Conservation (phyloP, 208 protist species). For the Porcisia hertigi region DNA sequence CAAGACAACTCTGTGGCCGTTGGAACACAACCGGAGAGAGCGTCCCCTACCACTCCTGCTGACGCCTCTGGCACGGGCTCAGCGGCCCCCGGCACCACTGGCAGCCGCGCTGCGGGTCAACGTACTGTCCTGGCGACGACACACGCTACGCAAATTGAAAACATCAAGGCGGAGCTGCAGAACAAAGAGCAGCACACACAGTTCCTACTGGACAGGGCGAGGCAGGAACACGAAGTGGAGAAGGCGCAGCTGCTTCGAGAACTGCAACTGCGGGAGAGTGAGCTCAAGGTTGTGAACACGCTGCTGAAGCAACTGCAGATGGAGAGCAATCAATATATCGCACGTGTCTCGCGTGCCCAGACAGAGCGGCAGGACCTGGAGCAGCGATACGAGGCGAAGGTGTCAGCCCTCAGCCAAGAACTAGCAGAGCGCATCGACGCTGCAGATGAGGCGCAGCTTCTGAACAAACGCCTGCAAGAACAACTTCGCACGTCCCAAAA, state of each 20-base stretch:
- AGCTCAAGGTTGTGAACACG: constrained; percentile 54
- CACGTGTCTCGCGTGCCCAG: constrained; percentile 43
- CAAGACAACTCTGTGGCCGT: neutral
- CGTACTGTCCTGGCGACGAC: constrained; percentile 17
- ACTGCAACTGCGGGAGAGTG: constrained; percentile 61
- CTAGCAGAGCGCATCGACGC: constrained; percentile 46
- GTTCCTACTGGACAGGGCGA: constrained; percentile 25
- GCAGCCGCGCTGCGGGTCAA: constrained; percentile 7
- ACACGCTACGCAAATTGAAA: constrained; percentile 32
- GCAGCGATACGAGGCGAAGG: constrained; percentile 44
- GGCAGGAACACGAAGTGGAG: constrained; percentile 47
- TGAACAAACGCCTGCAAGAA: constrained; percentile 24
- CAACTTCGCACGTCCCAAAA: constrained; percentile 32
- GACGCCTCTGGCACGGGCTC: neutral
- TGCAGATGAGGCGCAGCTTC: constrained; percentile 25
- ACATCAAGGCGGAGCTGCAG: constrained; percentile 37
- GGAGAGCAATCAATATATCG: constrained; percentile 41
- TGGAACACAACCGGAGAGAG: neutral
- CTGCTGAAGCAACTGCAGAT: constrained; percentile 65
- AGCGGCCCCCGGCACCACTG: neutral
- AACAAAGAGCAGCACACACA: constrained; percentile 39
- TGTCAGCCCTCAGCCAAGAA: constrained; percentile 53
- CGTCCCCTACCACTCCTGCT: neutral
- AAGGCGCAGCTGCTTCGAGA: constrained; percentile 52
- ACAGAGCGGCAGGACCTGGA: constrained; percentile 53